Conservation (phyloP, 2,329 filamentous ascomycete species). For the Lecanoromycetidae sp. region DNA sequence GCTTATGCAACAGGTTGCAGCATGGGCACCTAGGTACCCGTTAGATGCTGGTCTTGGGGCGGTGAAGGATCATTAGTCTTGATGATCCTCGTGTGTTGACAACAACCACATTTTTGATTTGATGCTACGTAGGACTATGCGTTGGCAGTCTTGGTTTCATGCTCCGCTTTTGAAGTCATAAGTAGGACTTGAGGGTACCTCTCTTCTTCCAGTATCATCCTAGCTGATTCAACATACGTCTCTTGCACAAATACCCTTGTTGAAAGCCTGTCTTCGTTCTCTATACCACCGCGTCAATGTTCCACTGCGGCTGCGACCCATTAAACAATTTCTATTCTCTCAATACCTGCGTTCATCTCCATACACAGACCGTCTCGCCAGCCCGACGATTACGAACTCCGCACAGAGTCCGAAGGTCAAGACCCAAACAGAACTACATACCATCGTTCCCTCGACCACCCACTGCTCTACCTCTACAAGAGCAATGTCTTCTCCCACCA, state of each 20-base stretch:
- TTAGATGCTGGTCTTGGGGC: too few relatives aligned
- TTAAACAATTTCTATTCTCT: slow-evolving; percentile 9
- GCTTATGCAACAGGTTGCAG: slow-evolving; percentile 1
- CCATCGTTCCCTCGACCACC: slow-evolving; percentile 7
- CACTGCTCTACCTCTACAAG: not conserved
- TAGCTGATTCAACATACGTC: not conserved
- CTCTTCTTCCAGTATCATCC: not conserved
- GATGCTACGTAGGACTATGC: not conserved
- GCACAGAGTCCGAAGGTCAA: not conserved
- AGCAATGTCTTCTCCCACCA: not conserved
- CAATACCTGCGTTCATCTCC: slow-evolving; percentile 2
- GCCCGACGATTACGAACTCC: not conserved
- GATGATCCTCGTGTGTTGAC: not conserved
- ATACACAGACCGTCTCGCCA: not conserved
- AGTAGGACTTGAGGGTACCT: not conserved
- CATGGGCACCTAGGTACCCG: not conserved
- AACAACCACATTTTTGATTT: not conserved
- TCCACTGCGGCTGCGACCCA: slow-evolving; percentile 7
- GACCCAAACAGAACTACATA: slow-evolving; percentile 6
- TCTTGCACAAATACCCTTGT: not conserved
- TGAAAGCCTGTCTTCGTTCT: not conserved
- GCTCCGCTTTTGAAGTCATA: not conserved
- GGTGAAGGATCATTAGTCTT: not conserved
- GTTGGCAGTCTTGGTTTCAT: not conserved
- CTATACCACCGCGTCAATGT: not conserved